Evolutionary conservation across 768 basidiomycete genomes (phyloP), one percentile per base, ranked within the genome.

Genomic region (Plicaturopsis crispa): DNA sequence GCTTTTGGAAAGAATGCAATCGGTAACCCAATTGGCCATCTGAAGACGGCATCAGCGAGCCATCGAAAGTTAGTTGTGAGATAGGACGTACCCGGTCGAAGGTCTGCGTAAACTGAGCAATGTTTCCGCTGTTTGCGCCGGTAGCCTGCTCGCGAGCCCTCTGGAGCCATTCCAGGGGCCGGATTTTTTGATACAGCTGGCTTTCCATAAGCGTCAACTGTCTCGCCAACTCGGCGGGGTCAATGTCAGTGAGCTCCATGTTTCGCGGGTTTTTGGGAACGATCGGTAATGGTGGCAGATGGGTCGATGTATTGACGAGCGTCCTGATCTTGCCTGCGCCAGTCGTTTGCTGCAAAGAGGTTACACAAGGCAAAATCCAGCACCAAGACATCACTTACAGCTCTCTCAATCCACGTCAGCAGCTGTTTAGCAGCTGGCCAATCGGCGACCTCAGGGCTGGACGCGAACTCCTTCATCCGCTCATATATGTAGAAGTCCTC

Each of bases 1-100:
- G 38, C 88, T 84, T 39, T 82, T 76, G 38, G 59, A 67, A 18
- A 94, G 70, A 14, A 96, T 76, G 2, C 79, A 70, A 46, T 90
- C 84, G 2, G 84, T 84, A 10, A 96, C 89, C 91, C 91, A 96
- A 48, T 84, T 78, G 5, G 92, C 90, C 54, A 94, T 84, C 91
- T 92, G 47, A 4, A 42, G 43, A n/a, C n/a, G n/a, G n/a, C n/a
- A n/a, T n/a, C n/a, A n/a, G n/a, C n/a, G n/a, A n/a, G n/a, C n/a
- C n/a, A n/a, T n/a, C n/a, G n/a, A n/a, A n/a, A n/a, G n/a, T n/a
- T n/a, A n/a, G n/a, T n/a, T n/a, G 17, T 6, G 11, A 16, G 5
- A 10, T n/a, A 14, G 24, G 24, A 60, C 76, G 6, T 47, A 89
- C 86, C 55, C 84, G 72, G 53, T 96, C 96, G 41, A 83, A 88